Percentiles rank a stretch among this genome's conserved stretches.
Evolutionary conservation across 148 eudicot genomes (phyloP).

Genomic region (Limonium bicolor): DNA sequence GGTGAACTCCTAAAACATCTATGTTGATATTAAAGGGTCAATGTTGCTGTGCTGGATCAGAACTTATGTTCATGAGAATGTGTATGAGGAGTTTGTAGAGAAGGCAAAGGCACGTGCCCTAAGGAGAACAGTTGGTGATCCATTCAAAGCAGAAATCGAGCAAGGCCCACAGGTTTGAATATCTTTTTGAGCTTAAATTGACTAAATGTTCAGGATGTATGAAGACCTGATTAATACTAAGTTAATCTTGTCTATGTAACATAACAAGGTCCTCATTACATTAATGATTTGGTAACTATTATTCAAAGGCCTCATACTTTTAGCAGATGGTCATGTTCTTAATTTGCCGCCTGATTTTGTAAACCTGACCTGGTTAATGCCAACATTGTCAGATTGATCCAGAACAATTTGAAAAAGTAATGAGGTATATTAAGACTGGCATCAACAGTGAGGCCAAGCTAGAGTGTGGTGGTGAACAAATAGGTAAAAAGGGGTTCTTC

Average conservation of each 20-base stretch:
- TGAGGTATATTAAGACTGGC: slow-evolving; percentile 48
- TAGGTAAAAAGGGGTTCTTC: slow-evolving; percentile 61
- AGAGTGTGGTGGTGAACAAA: slow-evolving; percentile 68
- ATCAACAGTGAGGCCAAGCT: slow-evolving; percentile 70
- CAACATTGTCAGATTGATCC: slow-evolving; percentile 55
- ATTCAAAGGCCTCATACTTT: too few relatives aligned
- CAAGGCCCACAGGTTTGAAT: slow-evolving; percentile 99
- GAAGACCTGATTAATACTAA: too few relatives aligned
- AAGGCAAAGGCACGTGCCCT: slow-evolving; percentile 68
- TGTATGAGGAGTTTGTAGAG: slow-evolving; percentile 74
- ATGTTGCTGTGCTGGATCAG: slow-evolving; percentile 93
- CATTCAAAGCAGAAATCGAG: slow-evolving; percentile 60
- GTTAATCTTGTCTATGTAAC: too few relatives aligned
- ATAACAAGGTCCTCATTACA: too few relatives aligned
- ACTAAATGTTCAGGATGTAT: too few relatives aligned
- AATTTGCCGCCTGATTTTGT: too few relatives aligned
- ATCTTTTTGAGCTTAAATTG: too few relatives aligned
- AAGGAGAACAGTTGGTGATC: slow-evolving; percentile 64
- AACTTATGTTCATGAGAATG: slow-evolving; percentile 63
- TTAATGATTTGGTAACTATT: too few relatives aligned
- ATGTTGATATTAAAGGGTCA: slow-evolving; percentile 43
- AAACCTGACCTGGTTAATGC: too few relatives aligned
- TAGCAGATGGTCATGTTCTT: too few relatives aligned
- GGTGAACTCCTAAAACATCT: not conserved
- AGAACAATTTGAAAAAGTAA: slow-evolving; percentile 61